Conservation (phyloP, 106 monocot species). For the Chionographis japonica region DNA sequence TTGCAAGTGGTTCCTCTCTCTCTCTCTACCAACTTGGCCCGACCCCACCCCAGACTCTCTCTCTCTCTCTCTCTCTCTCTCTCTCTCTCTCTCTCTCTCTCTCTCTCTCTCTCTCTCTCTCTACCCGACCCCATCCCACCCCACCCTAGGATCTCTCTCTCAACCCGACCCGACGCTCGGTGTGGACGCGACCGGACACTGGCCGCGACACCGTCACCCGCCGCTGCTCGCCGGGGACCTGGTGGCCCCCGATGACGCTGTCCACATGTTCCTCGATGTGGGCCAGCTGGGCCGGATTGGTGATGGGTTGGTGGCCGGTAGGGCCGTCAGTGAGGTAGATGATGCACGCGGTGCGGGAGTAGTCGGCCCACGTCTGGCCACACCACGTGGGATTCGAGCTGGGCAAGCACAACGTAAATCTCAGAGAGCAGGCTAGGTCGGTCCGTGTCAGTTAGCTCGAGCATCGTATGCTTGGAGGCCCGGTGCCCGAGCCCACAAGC, state of each 20-base stretch:
- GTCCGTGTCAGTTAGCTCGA: slow-evolving; percentile 45
- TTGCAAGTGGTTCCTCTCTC: too few relatives aligned
- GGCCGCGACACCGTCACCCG: slow-evolving; percentile 20
- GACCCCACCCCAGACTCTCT: too few relatives aligned
- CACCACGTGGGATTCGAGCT: slow-evolving; percentile 28
- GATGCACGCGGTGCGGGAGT: slow-evolving; percentile 32
- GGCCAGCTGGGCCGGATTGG: slow-evolving; percentile 15
- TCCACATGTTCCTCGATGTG: slow-evolving; percentile 29
- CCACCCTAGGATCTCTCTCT: too few relatives aligned
- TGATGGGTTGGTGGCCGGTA: slow-evolving; percentile 10
- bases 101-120: slow-evolving; percentile 44
- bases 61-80: too few relatives aligned
- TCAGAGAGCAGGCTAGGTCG: slow-evolving; percentile 59
- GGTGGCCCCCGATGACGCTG: slow-evolving; percentile 27
- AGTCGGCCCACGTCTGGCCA: slow-evolving; percentile 53
- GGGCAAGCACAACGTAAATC: slow-evolving; percentile 32
- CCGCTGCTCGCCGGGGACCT: slow-evolving; percentile 5
- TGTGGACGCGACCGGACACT: slow-evolving; percentile 20
- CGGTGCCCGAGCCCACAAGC: slow-evolving; percentile 27
- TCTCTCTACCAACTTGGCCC: too few relatives aligned
- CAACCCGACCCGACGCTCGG: slow-evolving; percentile 45
- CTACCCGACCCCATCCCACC: too few relatives aligned
- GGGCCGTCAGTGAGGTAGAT: slow-evolving; percentile 17
- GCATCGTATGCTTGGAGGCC: slow-evolving; percentile 16
- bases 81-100: too few relatives aligned